A percentile compares a stretch with the other conserved stretches of the same genome.
phyloP scores from a whole-genome alignment of 2,329 filamentous ascomycete genomes.

The Didymella glomerata region DNA sequence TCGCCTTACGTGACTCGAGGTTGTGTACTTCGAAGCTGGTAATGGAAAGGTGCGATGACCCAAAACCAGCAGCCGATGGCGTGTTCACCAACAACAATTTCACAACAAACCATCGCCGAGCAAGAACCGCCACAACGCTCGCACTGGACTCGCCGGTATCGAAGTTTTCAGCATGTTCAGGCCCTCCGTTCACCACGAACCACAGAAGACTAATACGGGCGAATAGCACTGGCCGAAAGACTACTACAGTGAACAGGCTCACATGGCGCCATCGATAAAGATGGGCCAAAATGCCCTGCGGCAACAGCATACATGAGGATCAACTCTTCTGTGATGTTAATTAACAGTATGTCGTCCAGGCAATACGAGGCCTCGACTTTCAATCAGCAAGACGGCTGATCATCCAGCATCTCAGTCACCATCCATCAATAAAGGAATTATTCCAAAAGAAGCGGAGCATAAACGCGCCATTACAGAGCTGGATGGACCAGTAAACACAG shows the following conservation, averaged over 20 bases:
- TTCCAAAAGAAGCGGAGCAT: neutral
- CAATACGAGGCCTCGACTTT: too few relatives aligned
- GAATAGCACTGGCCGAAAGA: neutral
- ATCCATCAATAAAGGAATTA: neutral
- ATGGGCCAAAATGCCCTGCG: neutral
- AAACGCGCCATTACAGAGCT: neutral
- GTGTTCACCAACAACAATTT: conserved; percentile 8
- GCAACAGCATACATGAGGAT: neutral
- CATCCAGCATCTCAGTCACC: neutral
- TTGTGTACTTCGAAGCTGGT: neutral
- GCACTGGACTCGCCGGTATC: neutral
- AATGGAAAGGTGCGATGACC: conserved; percentile 9
- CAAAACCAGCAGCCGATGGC: conserved; percentile 10
- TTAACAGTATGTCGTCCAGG: neutral
- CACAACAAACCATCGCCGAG: conserved; percentile 5
- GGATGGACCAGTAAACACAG: neutral
- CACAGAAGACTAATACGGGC: neutral
- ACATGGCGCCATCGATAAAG: conserved; percentile 2
- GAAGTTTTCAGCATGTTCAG: neutral
- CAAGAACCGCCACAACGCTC: neutral
- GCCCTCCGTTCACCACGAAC: neutral
- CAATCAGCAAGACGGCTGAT: neutral
- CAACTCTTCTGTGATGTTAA: neutral
- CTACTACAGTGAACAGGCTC: neutral
- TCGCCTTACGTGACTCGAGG: neutral